Conservation (phyloP, 2,329 filamentous ascomycete species). For the Pestalotiopsis fici region DNA sequence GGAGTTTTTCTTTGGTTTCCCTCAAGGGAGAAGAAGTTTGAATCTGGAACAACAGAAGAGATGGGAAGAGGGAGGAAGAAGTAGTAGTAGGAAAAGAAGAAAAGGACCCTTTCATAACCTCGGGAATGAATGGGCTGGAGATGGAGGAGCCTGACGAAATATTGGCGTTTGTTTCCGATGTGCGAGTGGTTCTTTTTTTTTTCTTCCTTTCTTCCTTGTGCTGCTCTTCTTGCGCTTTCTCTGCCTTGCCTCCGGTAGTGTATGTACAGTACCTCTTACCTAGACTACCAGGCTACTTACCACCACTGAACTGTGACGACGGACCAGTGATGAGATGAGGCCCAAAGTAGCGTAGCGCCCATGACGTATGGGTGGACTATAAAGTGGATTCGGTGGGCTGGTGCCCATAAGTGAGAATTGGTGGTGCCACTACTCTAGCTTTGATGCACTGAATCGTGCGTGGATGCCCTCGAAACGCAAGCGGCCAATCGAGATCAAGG, state of each 20-base stretch:
- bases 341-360: constrained; percentile 5
- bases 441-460: neutral
- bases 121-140: neutral
- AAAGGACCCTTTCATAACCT: neutral
- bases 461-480: too few relatives aligned
- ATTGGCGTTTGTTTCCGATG: neutral
- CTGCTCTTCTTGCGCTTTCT: neutral
- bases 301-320: neutral
- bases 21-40: neutral
- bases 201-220: neutral
- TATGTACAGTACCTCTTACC: neutral
- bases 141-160: neutral
- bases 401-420: neutral
- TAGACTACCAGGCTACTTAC: neutral
- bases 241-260: neutral
- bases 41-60: neutral
- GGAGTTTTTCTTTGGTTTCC: neutral
- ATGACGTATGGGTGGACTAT: constrained; percentile 7
- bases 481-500: neutral
- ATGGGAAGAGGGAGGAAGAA: neutral
- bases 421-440: neutral
- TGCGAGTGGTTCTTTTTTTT: neutral
- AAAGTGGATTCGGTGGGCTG: constrained; percentile 5
- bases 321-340: neutral
- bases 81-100: neutral